Conservation (phyloP, 345 rosid genomes). For the Fremontodendron californicum region DNA sequence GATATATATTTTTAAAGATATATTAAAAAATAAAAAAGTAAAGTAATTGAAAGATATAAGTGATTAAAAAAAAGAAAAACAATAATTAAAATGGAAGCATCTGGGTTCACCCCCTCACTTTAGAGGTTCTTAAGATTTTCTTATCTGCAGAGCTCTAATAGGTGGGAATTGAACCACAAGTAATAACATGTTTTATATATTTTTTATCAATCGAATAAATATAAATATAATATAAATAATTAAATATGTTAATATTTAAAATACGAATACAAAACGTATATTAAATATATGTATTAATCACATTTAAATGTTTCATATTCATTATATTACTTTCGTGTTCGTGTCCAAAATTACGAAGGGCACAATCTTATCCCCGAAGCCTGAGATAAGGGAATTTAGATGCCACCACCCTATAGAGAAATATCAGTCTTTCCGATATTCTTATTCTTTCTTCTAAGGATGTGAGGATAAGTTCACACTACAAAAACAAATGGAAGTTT, state of each 20-base stretch:
- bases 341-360: too few relatives aligned
- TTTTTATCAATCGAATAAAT: too few relatives aligned
- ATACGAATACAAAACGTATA: too few relatives aligned
- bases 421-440: slow-evolving; percentile 22
- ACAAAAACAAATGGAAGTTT: not conserved
- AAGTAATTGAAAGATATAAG: not conserved
- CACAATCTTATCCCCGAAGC: slow-evolving; percentile 8
- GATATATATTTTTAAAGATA: too few relatives aligned
- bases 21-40: too few relatives aligned
- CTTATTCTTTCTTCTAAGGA: slow-evolving; percentile 30
- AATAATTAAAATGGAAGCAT: slow-evolving; percentile 6
- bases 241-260: too few relatives aligned
- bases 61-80: not conserved
- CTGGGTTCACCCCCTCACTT: slow-evolving; percentile 14
- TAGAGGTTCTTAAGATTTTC: slow-evolving; percentile 13
- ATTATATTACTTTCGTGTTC: too few relatives aligned
- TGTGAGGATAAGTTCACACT: slow-evolving; percentile 28
- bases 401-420: not conserved
- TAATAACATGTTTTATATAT: too few relatives aligned
- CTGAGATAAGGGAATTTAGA: slow-evolving; percentile 20
- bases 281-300: too few relatives aligned
- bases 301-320: too few relatives aligned
- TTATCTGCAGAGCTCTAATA: slow-evolving; percentile 6
- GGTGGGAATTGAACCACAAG: slow-evolving; percentile 4
- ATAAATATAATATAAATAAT: too few relatives aligned